Evolutionary conservation across 306 rosid genomes (phyloP).

Genomic region (Castanospermum australe): DNA sequence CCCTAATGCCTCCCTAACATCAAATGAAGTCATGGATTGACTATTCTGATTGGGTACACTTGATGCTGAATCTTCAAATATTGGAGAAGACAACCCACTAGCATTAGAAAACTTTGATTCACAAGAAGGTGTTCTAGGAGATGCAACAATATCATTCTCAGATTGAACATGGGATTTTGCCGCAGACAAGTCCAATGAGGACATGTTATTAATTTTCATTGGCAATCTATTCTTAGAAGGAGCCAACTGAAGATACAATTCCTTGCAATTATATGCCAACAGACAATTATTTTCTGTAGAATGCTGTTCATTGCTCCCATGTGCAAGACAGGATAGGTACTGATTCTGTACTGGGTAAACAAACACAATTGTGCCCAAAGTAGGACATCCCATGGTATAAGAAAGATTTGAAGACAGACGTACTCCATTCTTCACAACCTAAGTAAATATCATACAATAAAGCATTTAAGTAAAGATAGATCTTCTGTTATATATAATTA

Average conservation of each 20-base stretch:
- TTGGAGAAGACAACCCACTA: slow-evolving; percentile 46
- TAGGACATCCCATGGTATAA: slow-evolving; percentile 70
- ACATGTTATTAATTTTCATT: slow-evolving; percentile 23
- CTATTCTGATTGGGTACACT: slow-evolving; percentile 35
- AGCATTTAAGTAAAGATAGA: background rate
- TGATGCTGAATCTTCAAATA: slow-evolving; percentile 38
- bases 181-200: slow-evolving; percentile 31
- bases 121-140: slow-evolving; percentile 77
- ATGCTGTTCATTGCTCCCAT: slow-evolving; percentile 35
- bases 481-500: background rate
- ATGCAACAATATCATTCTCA: slow-evolving; percentile 48
- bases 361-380: slow-evolving; percentile 53
- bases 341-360: slow-evolving; percentile 46
- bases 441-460: slow-evolving; percentile 19
- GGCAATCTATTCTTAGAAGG: slow-evolving; percentile 40
- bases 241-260: slow-evolving; percentile 61
- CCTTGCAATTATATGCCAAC: slow-evolving; percentile 52
- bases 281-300: slow-evolving; percentile 31
- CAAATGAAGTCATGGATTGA: slow-evolving; percentile 39
- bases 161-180: slow-evolving; percentile 30
- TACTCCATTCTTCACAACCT: slow-evolving; percentile 73
- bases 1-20: slow-evolving; percentile 54
- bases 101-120: slow-evolving; percentile 42
- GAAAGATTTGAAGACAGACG: slow-evolving; percentile 69
- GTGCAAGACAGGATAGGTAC: slow-evolving; percentile 23